Evolutionary conservation across 768 basidiomycete species (phyloP).

Genomic region (Macrolepiota dolichaula): DNA sequence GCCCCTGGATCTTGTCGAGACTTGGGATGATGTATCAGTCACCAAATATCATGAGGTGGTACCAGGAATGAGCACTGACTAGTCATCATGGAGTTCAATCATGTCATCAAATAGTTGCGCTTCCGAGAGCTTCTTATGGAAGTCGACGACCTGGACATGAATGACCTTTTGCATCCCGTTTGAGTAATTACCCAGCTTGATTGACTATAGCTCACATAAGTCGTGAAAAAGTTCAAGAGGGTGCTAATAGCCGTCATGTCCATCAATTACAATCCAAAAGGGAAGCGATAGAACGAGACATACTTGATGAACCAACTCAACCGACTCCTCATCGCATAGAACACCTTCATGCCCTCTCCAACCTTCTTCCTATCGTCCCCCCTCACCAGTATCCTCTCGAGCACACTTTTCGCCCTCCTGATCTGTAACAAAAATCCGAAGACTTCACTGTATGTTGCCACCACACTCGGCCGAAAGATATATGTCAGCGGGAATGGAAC

Average conservation of each 20-base stretch:
- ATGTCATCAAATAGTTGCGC: constrained; percentile 74
- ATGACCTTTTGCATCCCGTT: constrained; percentile 50
- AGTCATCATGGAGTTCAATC: constrained; percentile 62
- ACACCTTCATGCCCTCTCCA: constrained; percentile 54
- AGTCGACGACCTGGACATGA: constrained; percentile 55
- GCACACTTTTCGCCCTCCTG: constrained; percentile 62
- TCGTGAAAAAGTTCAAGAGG: constrained; percentile 67
- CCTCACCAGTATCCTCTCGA: constrained; percentile 69
- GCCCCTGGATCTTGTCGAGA: constrained; percentile 54
- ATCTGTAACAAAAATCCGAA: constrained; percentile 76
- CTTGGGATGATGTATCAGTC: constrained; percentile 28
- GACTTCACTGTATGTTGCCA: constrained; percentile 60
- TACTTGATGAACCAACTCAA: constrained; percentile 86
- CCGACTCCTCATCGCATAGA: constrained; percentile 74
- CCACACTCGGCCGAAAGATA: constrained; percentile 56
- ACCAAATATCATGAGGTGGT: neutral
- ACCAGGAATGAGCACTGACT: constrained; percentile 36
- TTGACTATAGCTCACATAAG: constrained; percentile 48
- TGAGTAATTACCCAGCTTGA: neutral
- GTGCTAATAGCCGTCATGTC: constrained; percentile 34
- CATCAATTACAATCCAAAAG: neutral
- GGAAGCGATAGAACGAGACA: constrained; percentile 24
- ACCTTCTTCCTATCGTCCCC: constrained; percentile 35
- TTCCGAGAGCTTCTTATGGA: constrained; percentile 50
- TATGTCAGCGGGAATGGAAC: constrained; percentile 81